Conservation (phyloP, 2,329 filamentous ascomycete genomes). For the Epichloe aotearoae region DNA sequence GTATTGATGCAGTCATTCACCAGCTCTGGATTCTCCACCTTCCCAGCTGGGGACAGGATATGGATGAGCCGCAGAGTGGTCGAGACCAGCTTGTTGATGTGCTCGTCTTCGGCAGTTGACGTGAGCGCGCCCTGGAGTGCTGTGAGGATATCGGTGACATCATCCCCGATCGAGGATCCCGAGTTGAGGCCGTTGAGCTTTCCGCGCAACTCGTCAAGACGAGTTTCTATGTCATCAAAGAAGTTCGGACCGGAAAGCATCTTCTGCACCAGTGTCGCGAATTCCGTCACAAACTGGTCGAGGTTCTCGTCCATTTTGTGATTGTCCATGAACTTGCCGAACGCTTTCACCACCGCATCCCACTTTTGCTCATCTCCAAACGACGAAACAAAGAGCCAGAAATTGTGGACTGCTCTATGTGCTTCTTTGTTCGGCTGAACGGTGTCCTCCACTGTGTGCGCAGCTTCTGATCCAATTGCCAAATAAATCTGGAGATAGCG, state of each 20-base stretch:
- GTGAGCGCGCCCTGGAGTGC: conserved; percentile 56
- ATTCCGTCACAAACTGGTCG: conserved; percentile 59
- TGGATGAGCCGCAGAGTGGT: conserved; percentile 55
- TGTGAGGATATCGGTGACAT: conserved; percentile 58
- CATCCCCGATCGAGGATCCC: conserved; percentile 55
- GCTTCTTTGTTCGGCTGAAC: conserved; percentile 60
- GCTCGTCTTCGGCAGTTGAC: conserved; percentile 57
- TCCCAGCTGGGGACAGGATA: conserved; percentile 53
- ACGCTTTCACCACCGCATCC: conserved; percentile 56
- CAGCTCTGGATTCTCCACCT: conserved; percentile 55
- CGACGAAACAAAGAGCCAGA: conserved; percentile 68
- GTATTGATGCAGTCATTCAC: conserved; percentile 64
- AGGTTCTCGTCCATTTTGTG: conserved; percentile 69
- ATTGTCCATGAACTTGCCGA: conserved; percentile 60
- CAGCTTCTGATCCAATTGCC: conserved; percentile 53
- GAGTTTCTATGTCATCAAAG: conserved; percentile 57
- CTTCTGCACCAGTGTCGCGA: conserved; percentile 62
- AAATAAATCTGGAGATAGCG: conserved; percentile 71
- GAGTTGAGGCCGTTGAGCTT: conserved; percentile 50
- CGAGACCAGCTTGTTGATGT: conserved; percentile 55
- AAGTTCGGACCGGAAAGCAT: conserved; percentile 79
- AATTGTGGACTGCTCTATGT: conserved; percentile 62
- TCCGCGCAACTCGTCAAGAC: conserved; percentile 35
- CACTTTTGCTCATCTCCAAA: conserved; percentile 66
- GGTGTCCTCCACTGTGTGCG: conserved; percentile 54